These are phyloP conservation scores for Marasmius sp. DNA, from an alignment of 1,284 basidiomycete genomes.

Conservation along the genomic window DNA sequence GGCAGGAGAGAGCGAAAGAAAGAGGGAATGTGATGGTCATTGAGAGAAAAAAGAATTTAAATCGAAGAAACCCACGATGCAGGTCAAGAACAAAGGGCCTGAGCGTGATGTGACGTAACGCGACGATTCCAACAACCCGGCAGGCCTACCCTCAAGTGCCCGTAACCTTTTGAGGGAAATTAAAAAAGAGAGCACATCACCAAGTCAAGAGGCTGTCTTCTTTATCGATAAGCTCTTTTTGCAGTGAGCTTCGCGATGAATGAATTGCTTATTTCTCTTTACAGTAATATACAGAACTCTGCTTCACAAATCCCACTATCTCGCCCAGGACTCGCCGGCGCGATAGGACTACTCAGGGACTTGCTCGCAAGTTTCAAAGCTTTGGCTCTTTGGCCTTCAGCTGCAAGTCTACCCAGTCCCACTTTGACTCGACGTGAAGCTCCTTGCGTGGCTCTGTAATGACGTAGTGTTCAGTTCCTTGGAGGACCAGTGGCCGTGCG, in stretches of 20 bases:
- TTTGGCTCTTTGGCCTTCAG: background rate
- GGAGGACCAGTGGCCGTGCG: background rate
- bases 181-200: no score
- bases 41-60: background rate
- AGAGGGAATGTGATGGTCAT: background rate
- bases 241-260: no score
- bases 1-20: background rate
- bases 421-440: background rate
- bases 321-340: background rate
- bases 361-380: background rate
- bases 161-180: no score
- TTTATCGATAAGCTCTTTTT: no score
- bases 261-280: background rate
- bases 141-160: no score
- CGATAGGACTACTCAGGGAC: background rate
- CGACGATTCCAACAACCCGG: background rate
- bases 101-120: background rate
- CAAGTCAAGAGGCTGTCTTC: no score
- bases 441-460: slow-evolving; percentile 9
- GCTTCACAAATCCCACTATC: background rate
- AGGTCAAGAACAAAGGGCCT: background rate
- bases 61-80: background rate
- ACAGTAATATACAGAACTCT: no score
- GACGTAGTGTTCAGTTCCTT: background rate
- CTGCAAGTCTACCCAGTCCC: background rate